phyloP scores from a whole-genome alignment of 805 yeast genomes.

The Saturnispora silvae region DNA sequence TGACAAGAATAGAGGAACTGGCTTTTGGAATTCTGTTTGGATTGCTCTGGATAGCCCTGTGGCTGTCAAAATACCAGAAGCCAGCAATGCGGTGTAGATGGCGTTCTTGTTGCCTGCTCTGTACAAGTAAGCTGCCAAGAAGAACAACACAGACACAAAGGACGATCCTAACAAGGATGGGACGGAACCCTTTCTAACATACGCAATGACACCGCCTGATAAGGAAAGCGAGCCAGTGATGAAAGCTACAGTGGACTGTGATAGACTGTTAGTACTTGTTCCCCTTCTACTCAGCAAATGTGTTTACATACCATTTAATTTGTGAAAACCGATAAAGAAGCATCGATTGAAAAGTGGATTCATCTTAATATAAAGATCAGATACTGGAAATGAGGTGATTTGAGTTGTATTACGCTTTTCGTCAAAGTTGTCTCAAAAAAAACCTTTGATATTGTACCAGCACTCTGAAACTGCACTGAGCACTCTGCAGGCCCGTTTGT shows the following conservation, averaged over 20 bases:
- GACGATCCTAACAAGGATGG: slow-evolving; percentile 78
- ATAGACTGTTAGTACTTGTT: slow-evolving; percentile 2
- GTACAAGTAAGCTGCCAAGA: slow-evolving; percentile 66
- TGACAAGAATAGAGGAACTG: slow-evolving; percentile 61
- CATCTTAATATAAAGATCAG: too few relatives aligned
- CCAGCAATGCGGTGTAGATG: slow-evolving; percentile 65
- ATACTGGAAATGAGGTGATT: too few relatives aligned
- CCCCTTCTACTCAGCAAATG: too few relatives aligned
- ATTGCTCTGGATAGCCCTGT: slow-evolving; percentile 61
- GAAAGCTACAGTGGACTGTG: slow-evolving; percentile 3
- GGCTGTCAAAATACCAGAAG: slow-evolving; percentile 52
- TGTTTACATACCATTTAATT: too few relatives aligned
- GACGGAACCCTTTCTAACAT: slow-evolving; percentile 50
- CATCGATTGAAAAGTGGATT: too few relatives aligned
- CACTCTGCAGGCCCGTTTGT: too few relatives aligned
- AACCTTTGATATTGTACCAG: too few relatives aligned
- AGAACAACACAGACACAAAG: slow-evolving; percentile 47
- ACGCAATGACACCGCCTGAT: slow-evolving; percentile 26
- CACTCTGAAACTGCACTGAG: too few relatives aligned
- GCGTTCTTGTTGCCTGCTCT: slow-evolving; percentile 70
- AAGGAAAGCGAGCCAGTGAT: slow-evolving; percentile 18
- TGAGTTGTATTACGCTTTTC: too few relatives aligned
- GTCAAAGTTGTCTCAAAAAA: too few relatives aligned
- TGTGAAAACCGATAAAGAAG: too few relatives aligned
- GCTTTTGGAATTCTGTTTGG: slow-evolving; percentile 47